Evolutionary conservation across 352 stramenopile genomes (phyloP), one percentile per base, ranked within the genome.

Genomic region (Pythium diclinum): DNA sequence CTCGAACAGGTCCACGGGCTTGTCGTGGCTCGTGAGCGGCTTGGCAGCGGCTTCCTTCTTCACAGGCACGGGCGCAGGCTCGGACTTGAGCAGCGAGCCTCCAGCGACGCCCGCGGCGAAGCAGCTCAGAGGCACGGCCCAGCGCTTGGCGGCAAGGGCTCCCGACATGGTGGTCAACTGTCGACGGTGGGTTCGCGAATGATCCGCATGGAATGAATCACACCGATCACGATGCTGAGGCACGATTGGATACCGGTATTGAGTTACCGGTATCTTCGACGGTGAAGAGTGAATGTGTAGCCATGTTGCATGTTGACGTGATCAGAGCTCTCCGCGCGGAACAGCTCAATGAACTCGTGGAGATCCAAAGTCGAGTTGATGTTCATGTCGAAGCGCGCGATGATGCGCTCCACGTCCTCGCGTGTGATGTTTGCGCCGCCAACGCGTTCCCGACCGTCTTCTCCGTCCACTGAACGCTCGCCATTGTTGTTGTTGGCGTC

Each of bases 311-410:
- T 62, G 19, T 28, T 52, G 36, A 42, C 47, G 47, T 34, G 25
- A 33, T 71, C 77, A 90, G 23, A 78, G 71, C 14, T 88, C 83
- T 52, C 90, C 0, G 10, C 85, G 13, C 81, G 75, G 57, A 94
- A 91, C 42, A 94, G 80, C 67, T 91, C 79, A 47, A 90, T 82
- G 58, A 94, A 94, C 66, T 94, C 83, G 60, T 79, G 30, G 10
- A 94, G 68, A 69, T 94, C 81, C 36, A 94, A 73, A 6, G 79
- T 79, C 25, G 79, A 75, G 64, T 89, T 94, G 51, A 81, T 81
- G 61, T 94, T 83, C 5, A 76, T 63, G 65, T 93, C 85, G 56
- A 91, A 94, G 55, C 79, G 68, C n/a, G 77, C 79, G 49, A 94
- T 86, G 63, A 94, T 89, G 47, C 80, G 78, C 44, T 68, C 63